Evolutionary conservation across 345 rosid species (phyloP), one percentile per base, ranked within the genome.

Genomic region (thale cress (Arabidopsis thaliana)): DNA sequence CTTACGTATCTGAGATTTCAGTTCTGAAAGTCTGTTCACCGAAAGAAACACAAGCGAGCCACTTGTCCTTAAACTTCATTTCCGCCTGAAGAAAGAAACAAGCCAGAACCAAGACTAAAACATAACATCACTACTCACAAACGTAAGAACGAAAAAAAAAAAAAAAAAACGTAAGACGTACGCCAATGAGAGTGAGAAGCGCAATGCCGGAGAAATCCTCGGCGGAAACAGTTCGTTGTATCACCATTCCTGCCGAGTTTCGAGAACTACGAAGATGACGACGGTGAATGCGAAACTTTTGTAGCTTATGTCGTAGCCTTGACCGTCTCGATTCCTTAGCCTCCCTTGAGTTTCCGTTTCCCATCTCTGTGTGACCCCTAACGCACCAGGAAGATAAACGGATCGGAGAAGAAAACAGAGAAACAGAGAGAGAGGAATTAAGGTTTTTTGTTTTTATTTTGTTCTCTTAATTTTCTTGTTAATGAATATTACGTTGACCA

Each of bases 11-110:
- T 5, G 98, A 89, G 79, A 84, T 68, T 1, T 78, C 84, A 0
- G 97, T 87, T 25, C 98, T 93, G 67, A 83, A 94, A 1, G 98
- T 86, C 71, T 87, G 96, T 82, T 91, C 97, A 5, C 98, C 98
- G 30, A 94, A 81, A 3, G 97, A 89, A 76, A 88, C 91, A 66
- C 97, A 91, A 4, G 92, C 96, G 12, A 88, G 83, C 97, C 98
- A 94, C 67, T 82, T 90, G 84, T 91, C 98, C 77, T 85, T 86
- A 40, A 88, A 84, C 67, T 80, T 81, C 96, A 94, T 83, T 77
- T 91, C 89, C 74, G 96, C 97, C 97, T 90, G 64, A 44, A 2
- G 64, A 44, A 2, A 0, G 8, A 51, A 10, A 61, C 5, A 10
- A 72, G 16, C 5, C 20, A 68, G 22, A 78, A 45, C 65, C 63